phyloP scores from a whole-genome alignment of 257 asterid genomes.

The Gentiana straminea region DNA sequence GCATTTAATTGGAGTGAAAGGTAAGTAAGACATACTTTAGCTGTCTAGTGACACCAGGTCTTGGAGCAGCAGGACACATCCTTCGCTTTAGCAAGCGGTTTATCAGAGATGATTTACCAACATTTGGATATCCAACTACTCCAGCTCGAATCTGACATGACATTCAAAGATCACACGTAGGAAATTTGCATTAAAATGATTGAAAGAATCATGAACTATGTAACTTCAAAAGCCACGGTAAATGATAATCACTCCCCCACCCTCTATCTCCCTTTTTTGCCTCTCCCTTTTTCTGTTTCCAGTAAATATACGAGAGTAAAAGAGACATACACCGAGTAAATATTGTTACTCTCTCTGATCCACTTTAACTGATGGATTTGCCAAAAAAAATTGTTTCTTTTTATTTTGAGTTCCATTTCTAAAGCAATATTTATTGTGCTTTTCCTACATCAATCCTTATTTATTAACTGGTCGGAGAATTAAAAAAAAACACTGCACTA shows the following conservation, averaged over 20 bases:
- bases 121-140: slow-evolving; percentile 91
- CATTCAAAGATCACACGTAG: slow-evolving; percentile 11
- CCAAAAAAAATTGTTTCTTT: too few relatives aligned
- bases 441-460: too few relatives aligned
- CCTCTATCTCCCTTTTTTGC: too few relatives aligned
- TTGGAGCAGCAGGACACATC: slow-evolving; percentile 97
- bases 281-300: too few relatives aligned
- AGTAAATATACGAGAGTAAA: too few relatives aligned
- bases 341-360: too few relatives aligned
- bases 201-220: not conserved
- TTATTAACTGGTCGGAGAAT: too few relatives aligned
- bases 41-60: slow-evolving; percentile 96
- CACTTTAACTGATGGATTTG: too few relatives aligned
- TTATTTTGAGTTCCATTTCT: too few relatives aligned
- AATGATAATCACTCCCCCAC: not conserved
- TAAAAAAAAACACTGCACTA: too few relatives aligned
- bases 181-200: not conserved
- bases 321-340: too few relatives aligned
- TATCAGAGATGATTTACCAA: slow-evolving; percentile 91
- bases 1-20: not conserved
- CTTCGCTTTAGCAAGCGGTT: slow-evolving; percentile 93
- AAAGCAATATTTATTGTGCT: too few relatives aligned
- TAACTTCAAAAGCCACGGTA: not conserved
- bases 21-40: slow-evolving; percentile 48
- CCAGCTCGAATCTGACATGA: slow-evolving; percentile 85